These are phyloP conservation scores for Stachybotrys chlorohalonatus DNA, from an alignment of 2,329 filamentous ascomycete species.

Conservation along the genomic window DNA sequence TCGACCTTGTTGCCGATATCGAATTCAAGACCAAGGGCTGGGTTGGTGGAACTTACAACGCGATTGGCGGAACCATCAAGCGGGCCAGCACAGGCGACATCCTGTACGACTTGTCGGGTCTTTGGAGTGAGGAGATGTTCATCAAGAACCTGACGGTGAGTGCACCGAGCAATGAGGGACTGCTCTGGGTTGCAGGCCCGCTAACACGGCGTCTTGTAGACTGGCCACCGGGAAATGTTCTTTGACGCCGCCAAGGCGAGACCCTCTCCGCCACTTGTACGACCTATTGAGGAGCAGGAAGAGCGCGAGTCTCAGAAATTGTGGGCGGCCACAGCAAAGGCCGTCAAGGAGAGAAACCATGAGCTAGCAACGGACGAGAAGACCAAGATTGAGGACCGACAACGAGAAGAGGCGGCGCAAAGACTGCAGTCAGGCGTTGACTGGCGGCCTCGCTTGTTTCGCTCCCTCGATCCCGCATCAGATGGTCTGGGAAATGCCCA, in stretches of 20 bases:
- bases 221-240: conserved; percentile 77
- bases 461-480: conserved; percentile 60
- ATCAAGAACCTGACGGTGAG: conserved; percentile 71
- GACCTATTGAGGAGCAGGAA: conserved; percentile 77
- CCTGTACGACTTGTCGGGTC: conserved; percentile 82
- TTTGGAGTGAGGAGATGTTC: conserved; percentile 93
- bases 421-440: conserved; percentile 70
- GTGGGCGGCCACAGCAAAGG: conserved; percentile 74
- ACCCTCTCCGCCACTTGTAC: conserved; percentile 61
- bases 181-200: no score
- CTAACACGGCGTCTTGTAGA: conserved; percentile 39
- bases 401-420: conserved; percentile 78
- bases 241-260: conserved; percentile 79
- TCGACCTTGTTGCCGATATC: conserved; percentile 77
- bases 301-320: conserved; percentile 84
- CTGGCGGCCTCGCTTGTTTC: conserved; percentile 84
- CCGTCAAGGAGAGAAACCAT: conserved; percentile 79
- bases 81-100: conserved; percentile 78
- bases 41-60: conserved; percentile 93
- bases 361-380: conserved; percentile 89
- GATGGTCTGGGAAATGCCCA: conserved; percentile 70
- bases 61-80: conserved; percentile 85
- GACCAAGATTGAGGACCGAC: conserved; percentile 87
- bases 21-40: conserved; percentile 99
- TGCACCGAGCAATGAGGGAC: no score